These are phyloP conservation scores for cucumber (Cucumis sativus) DNA, from an alignment of 306 rosid species.

Conservation along the genomic window Cucumber_9930_V3 NC_026657.2:8864001-8864500, in stretches of 20 bases:
- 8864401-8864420: not conserved
- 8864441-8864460: not conserved
- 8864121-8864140: slow-evolving; percentile 11
- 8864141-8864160: slow-evolving; percentile 15
- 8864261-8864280: slow-evolving; percentile 20
- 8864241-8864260: slow-evolving; percentile 30
- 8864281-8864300: slow-evolving; percentile 12
- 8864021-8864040: slow-evolving; percentile 30
- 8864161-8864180: slow-evolving; percentile 19
- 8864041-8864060: slow-evolving; percentile 9
- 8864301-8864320: not conserved
- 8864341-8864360: not conserved
- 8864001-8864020: slow-evolving; percentile 21
- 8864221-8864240: slow-evolving; percentile 17
- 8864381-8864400: not conserved
- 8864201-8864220: slow-evolving; percentile 13
- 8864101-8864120: slow-evolving; percentile 42
- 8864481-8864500: not conserved
- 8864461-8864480: not conserved
- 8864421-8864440: not conserved
- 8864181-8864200: slow-evolving; percentile 19
- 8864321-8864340: slow-evolving; percentile 18
- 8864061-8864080: slow-evolving; percentile 3
- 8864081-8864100: not conserved
- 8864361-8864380: not conserved